Evolutionary conservation across 2,329 filamentous ascomycete genomes (phyloP).

Genomic region (Basipetospora chlamydospora): DNA sequence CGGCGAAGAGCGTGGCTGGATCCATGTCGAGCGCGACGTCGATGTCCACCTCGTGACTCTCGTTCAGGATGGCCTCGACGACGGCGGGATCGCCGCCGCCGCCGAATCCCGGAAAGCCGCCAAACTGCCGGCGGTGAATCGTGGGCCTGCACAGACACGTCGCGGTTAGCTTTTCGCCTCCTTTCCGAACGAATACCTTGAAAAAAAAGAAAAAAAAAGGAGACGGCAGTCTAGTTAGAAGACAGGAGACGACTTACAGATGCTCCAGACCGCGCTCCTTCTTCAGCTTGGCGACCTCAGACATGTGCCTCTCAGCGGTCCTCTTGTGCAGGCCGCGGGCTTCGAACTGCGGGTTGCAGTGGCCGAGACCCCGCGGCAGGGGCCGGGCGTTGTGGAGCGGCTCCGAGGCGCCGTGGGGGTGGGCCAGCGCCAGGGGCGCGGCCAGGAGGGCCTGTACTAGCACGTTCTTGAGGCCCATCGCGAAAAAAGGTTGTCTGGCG

Average conservation of each 20-base stretch:
- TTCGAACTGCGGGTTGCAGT: slow-evolving; percentile 9
- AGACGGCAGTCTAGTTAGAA: background rate
- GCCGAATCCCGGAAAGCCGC: slow-evolving; percentile 5
- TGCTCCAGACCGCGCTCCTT: slow-evolving; percentile 7
- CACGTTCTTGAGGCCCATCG: slow-evolving; percentile 4
- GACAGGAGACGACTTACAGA: slow-evolving; percentile 3
- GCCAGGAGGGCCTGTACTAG: slow-evolving; percentile 5
- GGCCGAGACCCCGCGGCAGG: slow-evolving; percentile 7
- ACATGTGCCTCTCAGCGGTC: slow-evolving; percentile 9
- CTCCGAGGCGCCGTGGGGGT: slow-evolving; percentile 5
- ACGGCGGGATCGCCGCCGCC: slow-evolving; percentile 3
- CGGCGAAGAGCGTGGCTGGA: slow-evolving; percentile 21
- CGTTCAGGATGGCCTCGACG: slow-evolving; percentile 14
- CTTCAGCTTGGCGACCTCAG: slow-evolving; percentile 6
- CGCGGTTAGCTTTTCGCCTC: too few relatives aligned
- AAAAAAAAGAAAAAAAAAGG: background rate
- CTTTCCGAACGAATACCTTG: too few relatives aligned
- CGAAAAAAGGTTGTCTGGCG: too few relatives aligned
- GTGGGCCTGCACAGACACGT: slow-evolving; percentile 7
- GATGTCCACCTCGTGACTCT: slow-evolving; percentile 21
- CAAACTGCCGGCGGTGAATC: slow-evolving; percentile 5
- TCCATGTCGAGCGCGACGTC: slow-evolving; percentile 17
- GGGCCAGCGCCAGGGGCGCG: slow-evolving; percentile 7
- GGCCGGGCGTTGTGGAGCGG: slow-evolving; percentile 6
- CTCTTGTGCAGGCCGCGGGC: slow-evolving; percentile 5